Evolutionary conservation across 148 eudicot genomes (phyloP).

Genomic region (Linanthus parryae): DNA sequence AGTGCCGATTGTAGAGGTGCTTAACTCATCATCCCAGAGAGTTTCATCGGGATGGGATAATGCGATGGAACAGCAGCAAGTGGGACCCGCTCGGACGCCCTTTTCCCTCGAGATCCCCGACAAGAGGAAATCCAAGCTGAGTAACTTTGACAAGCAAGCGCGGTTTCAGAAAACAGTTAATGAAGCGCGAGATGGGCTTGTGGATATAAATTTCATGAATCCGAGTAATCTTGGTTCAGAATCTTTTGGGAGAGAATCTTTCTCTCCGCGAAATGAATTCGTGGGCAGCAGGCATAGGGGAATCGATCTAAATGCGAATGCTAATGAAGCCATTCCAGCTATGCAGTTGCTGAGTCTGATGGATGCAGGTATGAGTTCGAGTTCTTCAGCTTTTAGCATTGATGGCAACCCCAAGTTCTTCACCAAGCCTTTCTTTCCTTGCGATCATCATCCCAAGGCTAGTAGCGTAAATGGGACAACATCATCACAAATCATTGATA

Average conservation of each 20-base stretch:
- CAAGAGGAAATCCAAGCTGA: background rate
- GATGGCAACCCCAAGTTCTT: constrained; percentile 19
- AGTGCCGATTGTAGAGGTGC: constrained; percentile 22
- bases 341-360: constrained; percentile 75
- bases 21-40: constrained; percentile 17
- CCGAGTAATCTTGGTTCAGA: constrained; percentile 11
- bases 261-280: too few relatives aligned
- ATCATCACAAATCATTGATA: constrained; percentile 13
- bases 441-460: constrained; percentile 22
- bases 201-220: constrained; percentile 27
- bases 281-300: constrained; percentile 18
- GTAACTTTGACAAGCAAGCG: constrained; percentile 11
- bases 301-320: constrained; percentile 16
- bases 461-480: constrained; percentile 15
- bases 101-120: constrained; percentile 4
- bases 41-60: too few relatives aligned
- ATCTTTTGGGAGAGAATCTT: constrained; percentile 9
- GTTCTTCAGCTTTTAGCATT: constrained; percentile 16
- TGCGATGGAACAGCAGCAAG: too few relatives aligned
- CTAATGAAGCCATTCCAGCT: constrained; percentile 65
- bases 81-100: constrained; percentile 20
- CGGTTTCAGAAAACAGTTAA: constrained; percentile 10
- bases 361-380: constrained; percentile 36
- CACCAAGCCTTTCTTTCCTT: constrained; percentile 28
- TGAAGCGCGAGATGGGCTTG: constrained; percentile 21